These are phyloP conservation scores for Pythium folliculosum DNA, from an alignment of 352 stramenopile genomes.

Conservation along the genomic window DNA sequence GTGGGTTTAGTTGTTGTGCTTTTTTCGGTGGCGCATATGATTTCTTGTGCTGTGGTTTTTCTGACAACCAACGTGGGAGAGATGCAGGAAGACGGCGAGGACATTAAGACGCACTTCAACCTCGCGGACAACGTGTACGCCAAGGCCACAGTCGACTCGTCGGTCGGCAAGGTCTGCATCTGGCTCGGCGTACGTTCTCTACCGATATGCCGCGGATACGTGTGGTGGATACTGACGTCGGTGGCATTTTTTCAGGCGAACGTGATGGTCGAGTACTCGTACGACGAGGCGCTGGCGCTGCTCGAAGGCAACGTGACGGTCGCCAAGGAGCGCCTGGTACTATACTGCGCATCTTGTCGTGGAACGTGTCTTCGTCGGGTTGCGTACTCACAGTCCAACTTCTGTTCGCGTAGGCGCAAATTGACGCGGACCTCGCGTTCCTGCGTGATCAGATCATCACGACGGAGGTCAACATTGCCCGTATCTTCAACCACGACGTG, in stretches of 20 bases:
- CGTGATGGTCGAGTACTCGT: constrained; percentile 98
- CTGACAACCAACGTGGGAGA: neutral
- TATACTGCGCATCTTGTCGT: constrained; percentile 11
- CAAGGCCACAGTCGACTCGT: constrained; percentile 91
- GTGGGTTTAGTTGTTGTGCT: constrained; percentile 18
- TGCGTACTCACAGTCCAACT: neutral
- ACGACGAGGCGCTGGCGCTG: constrained; percentile 94
- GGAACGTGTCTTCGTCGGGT: neutral
- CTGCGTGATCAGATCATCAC: constrained; percentile 97
- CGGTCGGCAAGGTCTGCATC: constrained; percentile 93
- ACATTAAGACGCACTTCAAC: constrained; percentile 92
- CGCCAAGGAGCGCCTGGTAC: constrained; percentile 71
- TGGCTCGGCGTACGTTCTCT: constrained; percentile 89
- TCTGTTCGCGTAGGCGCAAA: constrained; percentile 45
- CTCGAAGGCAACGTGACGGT: constrained; percentile 76
- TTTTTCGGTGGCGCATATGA: neutral
- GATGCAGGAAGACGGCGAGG: constrained; percentile 64
- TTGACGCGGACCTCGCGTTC: constrained; percentile 92
- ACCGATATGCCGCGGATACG: too few species aligned
- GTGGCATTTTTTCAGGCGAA: constrained; percentile 61
- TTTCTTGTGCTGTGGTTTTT: neutral
- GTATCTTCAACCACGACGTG: constrained; percentile 98
- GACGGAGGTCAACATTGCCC: constrained; percentile 96
- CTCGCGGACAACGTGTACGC: constrained; percentile 95
- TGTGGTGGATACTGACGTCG: neutral